Percentiles rank a stretch among this genome's conserved stretches.
These are phyloP conservation scores for Ceriops zippeliana DNA, from an alignment of 345 rosid species.

Conservation along the genomic window DNA sequence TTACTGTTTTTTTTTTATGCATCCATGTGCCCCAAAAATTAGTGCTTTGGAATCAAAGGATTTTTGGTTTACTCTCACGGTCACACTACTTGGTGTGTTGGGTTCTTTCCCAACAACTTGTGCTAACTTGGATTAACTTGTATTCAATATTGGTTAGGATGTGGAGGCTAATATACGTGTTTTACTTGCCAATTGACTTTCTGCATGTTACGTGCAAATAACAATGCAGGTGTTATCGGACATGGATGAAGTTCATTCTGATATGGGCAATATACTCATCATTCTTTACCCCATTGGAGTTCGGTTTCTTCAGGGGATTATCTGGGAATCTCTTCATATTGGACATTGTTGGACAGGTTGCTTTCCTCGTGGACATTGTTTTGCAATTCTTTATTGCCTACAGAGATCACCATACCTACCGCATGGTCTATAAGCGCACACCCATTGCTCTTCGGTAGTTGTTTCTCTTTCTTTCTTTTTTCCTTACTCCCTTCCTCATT, in stretches of 20 bases:
- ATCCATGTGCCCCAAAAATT: no score
- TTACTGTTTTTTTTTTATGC: no score
- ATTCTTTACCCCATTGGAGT: slow-evolving; percentile 84
- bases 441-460: slow-evolving; percentile 61
- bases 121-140: background rate
- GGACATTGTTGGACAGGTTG: slow-evolving; percentile 74
- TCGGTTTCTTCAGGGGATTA: slow-evolving; percentile 80
- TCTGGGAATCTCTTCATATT: slow-evolving; percentile 60
- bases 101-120: no score
- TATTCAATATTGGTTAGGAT: background rate
- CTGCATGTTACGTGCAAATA: background rate
- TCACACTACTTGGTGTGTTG: no score
- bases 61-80: no score
- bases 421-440: slow-evolving; percentile 45
- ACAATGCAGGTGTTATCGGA: slow-evolving; percentile 55
- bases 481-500: background rate
- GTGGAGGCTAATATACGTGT: no score
- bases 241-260: slow-evolving; percentile 65
- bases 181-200: no score
- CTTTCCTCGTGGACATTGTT: slow-evolving; percentile 67
- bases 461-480: background rate
- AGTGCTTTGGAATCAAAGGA: no score
- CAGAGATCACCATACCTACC: slow-evolving; percentile 56
- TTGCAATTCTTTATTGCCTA: slow-evolving; percentile 63
- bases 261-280: slow-evolving; percentile 85